These are phyloP conservation scores for Haberlea rhodopensis DNA, from an alignment of 257 asterid genomes.

Conservation along the genomic window DNA sequence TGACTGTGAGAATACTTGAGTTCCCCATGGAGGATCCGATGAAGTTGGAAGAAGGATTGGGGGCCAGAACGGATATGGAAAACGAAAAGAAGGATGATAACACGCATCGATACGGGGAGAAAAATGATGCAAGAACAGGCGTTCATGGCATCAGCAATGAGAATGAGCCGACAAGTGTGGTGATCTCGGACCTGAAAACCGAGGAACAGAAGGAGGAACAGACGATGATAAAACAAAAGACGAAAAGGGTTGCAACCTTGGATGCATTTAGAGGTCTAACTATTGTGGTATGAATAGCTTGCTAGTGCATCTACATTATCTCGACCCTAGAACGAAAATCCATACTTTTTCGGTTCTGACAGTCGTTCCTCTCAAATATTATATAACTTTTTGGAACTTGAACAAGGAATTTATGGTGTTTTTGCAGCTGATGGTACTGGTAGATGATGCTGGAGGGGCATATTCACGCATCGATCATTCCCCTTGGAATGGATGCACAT, in stretches of 20 bases:
- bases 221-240: conserved; percentile 36
- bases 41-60: conserved; percentile 53
- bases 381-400: background rate
- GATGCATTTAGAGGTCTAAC: conserved; percentile 89
- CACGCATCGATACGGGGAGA: background rate
- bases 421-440: conserved; percentile 73
- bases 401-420: background rate
- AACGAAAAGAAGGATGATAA: conserved; percentile 18
- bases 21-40: conserved; percentile 43
- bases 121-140: conserved; percentile 18
- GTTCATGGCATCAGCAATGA: conserved; percentile 10
- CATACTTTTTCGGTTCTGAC: background rate
- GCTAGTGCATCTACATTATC: background rate
- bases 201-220: conserved; percentile 31
- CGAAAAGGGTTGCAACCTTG: conserved; percentile 65
- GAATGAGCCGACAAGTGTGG: conserved; percentile 4
- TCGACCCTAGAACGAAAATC: background rate
- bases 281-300: conserved; percentile 49
- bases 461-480: conserved; percentile 77
- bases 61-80: conserved; percentile 8
- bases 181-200: background rate
- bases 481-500: conserved; percentile 93
- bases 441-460: conserved; percentile 78
- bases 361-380: background rate
- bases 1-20: background rate